Base-by-base conservation (phyloP, 345 rosid genomes). In the Ceriops zippeliana region DNA sequence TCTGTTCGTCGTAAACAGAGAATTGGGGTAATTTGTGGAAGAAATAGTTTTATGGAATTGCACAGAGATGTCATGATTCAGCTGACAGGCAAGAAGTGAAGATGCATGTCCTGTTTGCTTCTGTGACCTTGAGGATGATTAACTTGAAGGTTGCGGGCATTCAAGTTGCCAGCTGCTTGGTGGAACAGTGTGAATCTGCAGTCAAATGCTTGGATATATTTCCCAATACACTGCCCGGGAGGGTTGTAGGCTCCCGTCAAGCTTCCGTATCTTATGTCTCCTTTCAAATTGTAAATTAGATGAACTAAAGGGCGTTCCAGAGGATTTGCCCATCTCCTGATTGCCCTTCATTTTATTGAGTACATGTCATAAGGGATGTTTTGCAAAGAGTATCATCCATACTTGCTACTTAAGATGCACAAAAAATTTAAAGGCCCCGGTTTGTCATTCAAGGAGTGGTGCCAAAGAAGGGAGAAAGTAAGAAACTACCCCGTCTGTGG, bases 91-190 rank as follows among this genome's bases (percentile, higher is more conserved):
- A 30, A 77, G 76, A 21, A 38, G 53, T 63, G 86, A 82, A 73
- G 76, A 71, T 52, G 66, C 70, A 69, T 87, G 97, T 68, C 86
- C 95, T 10, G 82, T 91, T 70, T 91, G 95, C 84, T 80, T 89
- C 70, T 87, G 89, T 66, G 84, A 82, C 69, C 80, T 89, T 49
- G 91, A 86, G 52, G 88, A 86, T 67, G 85, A 85, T 49, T 86
- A 87, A 67, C 92, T 91, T 20, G 90, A 87, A 82, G 87, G 82
- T 63, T 89, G 95, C 46, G 73, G 68, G 1, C 97, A 91, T 75
- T 62, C 59, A 53, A 84, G 84, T 73, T 89, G 96, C 70, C 82
- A 76, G 68, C 68, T 91, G 97, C 77, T 81, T 87, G 79, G 72
- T 38, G 46, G 46, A 38, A 38, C 15, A 38, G 10, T 38, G 46